Evolutionary conservation across 2,329 filamentous ascomycete species (phyloP).

Genomic region (Alternaria rosae): DNA sequence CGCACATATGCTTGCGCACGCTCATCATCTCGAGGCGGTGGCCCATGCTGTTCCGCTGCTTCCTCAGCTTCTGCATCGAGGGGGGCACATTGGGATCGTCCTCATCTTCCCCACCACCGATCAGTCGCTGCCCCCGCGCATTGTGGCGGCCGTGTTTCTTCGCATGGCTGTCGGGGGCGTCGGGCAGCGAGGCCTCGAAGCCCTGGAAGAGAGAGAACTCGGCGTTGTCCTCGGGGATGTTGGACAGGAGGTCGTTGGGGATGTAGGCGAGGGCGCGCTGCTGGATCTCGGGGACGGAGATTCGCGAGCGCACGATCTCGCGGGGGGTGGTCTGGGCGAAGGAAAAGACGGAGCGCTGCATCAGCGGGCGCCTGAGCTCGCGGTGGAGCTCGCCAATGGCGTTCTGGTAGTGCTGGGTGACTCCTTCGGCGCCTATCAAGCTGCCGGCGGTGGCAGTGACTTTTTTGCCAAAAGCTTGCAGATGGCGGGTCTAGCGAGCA

Average conservation of each 20-base stretch:
- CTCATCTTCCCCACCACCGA: slow-evolving; percentile 67
- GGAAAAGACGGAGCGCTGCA: slow-evolving; percentile 90
- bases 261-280: slow-evolving; percentile 88
- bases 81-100: slow-evolving; percentile 65
- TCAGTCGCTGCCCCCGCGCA: slow-evolving; percentile 77
- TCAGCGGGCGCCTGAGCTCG: slow-evolving; percentile 80
- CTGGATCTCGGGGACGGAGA: slow-evolving; percentile 91
- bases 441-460: slow-evolving; percentile 93
- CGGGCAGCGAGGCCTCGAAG: slow-evolving; percentile 89
- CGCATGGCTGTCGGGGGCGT: slow-evolving; percentile 64
- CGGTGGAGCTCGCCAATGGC: slow-evolving; percentile 90
- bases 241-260: slow-evolving; percentile 85
- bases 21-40: slow-evolving; percentile 90
- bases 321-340: slow-evolving; percentile 91
- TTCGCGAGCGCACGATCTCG: slow-evolving; percentile 88
- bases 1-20: slow-evolving; percentile 96
- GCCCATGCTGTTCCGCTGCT: slow-evolving; percentile 79
- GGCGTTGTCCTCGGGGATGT: slow-evolving; percentile 87
- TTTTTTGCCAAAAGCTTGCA: slow-evolving; percentile 93
- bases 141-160: slow-evolving; percentile 69
- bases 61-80: slow-evolving; percentile 75
- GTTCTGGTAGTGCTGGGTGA: slow-evolving; percentile 76
- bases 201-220: slow-evolving; percentile 95
- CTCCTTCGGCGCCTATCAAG: slow-evolving; percentile 71
- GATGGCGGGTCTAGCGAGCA: slow-evolving; percentile 73